Evolutionary conservation across 2,329 filamentous ascomycete species (phyloP), one percentile per base, ranked within the genome.

Genomic region (Cordyceps tenuipes): DNA sequence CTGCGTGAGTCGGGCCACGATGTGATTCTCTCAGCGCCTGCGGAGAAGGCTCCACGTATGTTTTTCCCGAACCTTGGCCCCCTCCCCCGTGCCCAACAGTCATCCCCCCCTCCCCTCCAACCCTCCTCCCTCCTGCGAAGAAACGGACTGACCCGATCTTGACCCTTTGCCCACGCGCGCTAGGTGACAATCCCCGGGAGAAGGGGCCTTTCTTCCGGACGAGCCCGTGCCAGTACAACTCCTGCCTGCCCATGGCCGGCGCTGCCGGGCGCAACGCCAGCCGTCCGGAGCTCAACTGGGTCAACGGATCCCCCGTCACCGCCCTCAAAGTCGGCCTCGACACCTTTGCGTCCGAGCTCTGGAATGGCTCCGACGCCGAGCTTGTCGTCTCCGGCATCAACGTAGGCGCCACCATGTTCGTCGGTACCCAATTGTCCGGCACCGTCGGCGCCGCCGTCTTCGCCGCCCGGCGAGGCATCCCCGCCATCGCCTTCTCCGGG

Each of bases 281-380:
- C 0, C 75, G 82, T 62, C 76, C 82, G 0, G 79, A 81, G 5
- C 77, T 88, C 50, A 86, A 88, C 76, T 90, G 87, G 77, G 86
- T 90, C 61, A 90, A 90, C 74, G 86, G 83, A 0, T 88, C 76
- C 71, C 86, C 87, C 0, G 83, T 83, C 2, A 89, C 86, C 0
- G 76, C 82, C 1, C 84, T 57, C 9, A 29, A 43, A 61, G 80
- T 82, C 68, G 86, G 86, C 43, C 82, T 89, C 68, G 73, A 83
- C 62, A 78, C 73, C 5, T 77, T 85, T 41, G 79, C 77, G 0
- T 78, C 80, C 0, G 72, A 76, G 46, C 73, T 82, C 59, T 88
- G 84, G 76, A 64, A 73, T 63, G 77, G 76, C 59, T 75, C 74
- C 5, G 68, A 70, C 1, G 79, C 85, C 0, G 85, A 88, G 56